A percentile compares a stretch with the other conserved stretches of the same genome.
phyloP scores from a whole-genome alignment of 106 monocot genomes.

The Posidonia australis region DNA sequence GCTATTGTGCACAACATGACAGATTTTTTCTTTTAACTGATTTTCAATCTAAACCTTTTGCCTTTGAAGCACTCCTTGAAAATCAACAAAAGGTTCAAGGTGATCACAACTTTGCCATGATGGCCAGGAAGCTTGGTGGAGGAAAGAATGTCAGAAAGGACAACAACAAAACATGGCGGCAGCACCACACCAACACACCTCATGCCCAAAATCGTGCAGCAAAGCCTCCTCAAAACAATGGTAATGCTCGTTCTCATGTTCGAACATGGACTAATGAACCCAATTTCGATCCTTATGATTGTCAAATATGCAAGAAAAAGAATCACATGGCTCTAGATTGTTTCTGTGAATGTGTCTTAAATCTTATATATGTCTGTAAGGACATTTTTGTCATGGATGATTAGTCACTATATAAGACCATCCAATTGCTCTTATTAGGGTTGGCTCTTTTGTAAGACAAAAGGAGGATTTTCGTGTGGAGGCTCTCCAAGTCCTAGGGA shows the following conservation, averaged over 20 bases:
- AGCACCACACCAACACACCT: not conserved
- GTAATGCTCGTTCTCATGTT: not conserved
- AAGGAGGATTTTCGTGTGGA: too few relatives aligned
- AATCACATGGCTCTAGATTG: not conserved
- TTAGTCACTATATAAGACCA: too few relatives aligned
- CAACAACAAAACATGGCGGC: not conserved
- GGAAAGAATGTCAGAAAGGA: not conserved
- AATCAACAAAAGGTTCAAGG: not conserved
- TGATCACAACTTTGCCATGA: not conserved
- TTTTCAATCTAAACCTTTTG: not conserved
- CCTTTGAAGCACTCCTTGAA: not conserved
- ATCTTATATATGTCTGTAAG: too few relatives aligned
- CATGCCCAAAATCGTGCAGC: not conserved
- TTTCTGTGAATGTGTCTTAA: too few relatives aligned
- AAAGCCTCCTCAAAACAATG: not conserved
- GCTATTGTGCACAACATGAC: not conserved
- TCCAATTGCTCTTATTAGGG: too few relatives aligned
- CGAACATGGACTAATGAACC: not conserved
- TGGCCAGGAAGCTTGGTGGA: not conserved
- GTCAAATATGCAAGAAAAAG: not conserved
- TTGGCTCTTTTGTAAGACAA: too few relatives aligned
- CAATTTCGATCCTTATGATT: not conserved
- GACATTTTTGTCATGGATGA: too few relatives aligned
- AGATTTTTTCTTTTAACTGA: not conserved
- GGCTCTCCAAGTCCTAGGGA: too few relatives aligned